Evolutionary conservation across 768 basidiomycete genomes (phyloP), one percentile per base, ranked within the genome.

Genomic region (Suillus americanus): DNA sequence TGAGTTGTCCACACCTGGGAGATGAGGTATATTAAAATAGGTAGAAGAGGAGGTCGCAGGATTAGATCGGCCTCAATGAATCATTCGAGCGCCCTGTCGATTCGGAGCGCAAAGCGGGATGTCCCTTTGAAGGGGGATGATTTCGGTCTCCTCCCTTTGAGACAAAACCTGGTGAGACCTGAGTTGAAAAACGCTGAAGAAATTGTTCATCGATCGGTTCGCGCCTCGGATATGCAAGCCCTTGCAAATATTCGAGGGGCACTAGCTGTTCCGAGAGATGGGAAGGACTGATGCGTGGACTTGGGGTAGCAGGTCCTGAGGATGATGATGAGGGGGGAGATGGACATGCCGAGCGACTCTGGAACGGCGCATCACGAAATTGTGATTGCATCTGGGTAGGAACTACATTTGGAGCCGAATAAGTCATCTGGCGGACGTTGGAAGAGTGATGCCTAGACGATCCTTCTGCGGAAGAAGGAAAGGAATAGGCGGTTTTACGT

Each of bases 161-260:
- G 43, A 61, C 33, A 43, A 62, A n/a, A 25, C n/a, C 25, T 9
- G 73, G 60, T 46, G 74, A 65, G 0, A 70, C 64, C 25, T 73
- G 74, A 4, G 72, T 78, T 46, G 81, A 78, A 70, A 90, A 86
- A 30, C 85, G 83, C 67, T 85, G 83, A 57, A 90, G 76, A 62
- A 87, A 77, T 64, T 86, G 85, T 68, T 89, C 88, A 69, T 90
- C 89, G 28, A 81, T 79, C 59, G 88, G 87, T 68, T 90, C 83
- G 13, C 89, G 83, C 71, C 82, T 77, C 20, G 84, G 83, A 37
- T 79, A 82, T n/a, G 83, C 75, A 23, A 84, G 77, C 61, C 75
- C 82, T 72, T 86, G 84, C 16, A 90, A 84, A 56, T 86, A 83
- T 68, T 87, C 83, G 37, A 90, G 81, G 54, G 89, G 89, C 13